These are phyloP conservation scores for Obelidium mucronatum DNA, from an alignment of 192 early-diverging fungal genomes.

Conservation along the genomic window DNA sequence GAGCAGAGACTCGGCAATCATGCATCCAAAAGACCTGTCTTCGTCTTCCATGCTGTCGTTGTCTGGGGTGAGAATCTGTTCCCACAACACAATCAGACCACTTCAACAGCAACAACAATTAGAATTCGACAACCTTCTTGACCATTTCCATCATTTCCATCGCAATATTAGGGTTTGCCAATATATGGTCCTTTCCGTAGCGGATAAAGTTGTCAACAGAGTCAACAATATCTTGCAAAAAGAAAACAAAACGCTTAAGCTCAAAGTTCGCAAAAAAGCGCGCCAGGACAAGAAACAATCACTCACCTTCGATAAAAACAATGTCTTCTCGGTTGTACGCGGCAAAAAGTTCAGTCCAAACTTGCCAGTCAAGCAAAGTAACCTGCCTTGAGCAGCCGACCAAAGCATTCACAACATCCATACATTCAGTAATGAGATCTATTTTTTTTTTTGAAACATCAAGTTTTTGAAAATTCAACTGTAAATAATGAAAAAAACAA, in stretches of 20 bases:
- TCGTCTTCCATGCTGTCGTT: slow-evolving; percentile 77
- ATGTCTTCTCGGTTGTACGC: slow-evolving; percentile 79
- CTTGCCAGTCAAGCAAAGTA: slow-evolving; percentile 79
- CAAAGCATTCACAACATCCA: slow-evolving; percentile 84
- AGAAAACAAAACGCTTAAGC: neutral
- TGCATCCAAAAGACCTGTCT: slow-evolving; percentile 84
- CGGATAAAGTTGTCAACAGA: slow-evolving; percentile 91
- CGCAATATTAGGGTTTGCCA: slow-evolving; percentile 73
- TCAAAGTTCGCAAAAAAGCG: neutral
- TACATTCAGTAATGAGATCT: slow-evolving; percentile 85
- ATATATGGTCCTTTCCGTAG: slow-evolving; percentile 80
- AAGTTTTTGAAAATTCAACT: too few relatives aligned
- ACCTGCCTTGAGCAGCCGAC: slow-evolving; percentile 72
- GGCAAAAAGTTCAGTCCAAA: slow-evolving; percentile 60
- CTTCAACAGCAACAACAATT: slow-evolving; percentile 2
- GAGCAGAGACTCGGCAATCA: slow-evolving; percentile 85
- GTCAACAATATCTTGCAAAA: slow-evolving; percentile 76
- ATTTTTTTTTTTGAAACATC: slow-evolving; percentile 68
- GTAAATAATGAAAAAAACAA: neutral
- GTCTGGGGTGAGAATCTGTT: slow-evolving; percentile 29
- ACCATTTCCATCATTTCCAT: slow-evolving; percentile 87
- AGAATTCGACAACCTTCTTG: slow-evolving; percentile 14
- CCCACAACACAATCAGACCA: neutral
- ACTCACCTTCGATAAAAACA: slow-evolving; percentile 25
- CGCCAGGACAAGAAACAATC: neutral